These are phyloP conservation scores for Zygosaccharomyces gambellarensis DNA, from an alignment of 805 yeast species.

Conservation along the genomic window DNA sequence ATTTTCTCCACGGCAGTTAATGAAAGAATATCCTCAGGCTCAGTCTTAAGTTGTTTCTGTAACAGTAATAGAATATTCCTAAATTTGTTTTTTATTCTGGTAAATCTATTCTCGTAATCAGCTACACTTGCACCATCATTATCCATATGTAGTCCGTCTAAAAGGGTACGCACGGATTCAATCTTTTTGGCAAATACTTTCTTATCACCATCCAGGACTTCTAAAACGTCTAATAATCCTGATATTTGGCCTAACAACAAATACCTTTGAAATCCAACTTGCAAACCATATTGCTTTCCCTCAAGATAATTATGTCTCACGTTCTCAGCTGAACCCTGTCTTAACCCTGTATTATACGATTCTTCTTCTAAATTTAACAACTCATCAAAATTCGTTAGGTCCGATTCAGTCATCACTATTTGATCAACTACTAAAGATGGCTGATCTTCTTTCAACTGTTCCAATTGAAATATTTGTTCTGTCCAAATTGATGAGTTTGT, in stretches of 20 bases:
- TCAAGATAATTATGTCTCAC: slow-evolving; percentile 56
- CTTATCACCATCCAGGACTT: slow-evolving; percentile 19
- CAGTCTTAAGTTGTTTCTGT: slow-evolving; percentile 16
- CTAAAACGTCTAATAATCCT: slow-evolving; percentile 45
- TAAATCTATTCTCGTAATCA: slow-evolving; percentile 46
- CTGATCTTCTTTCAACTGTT: not conserved
- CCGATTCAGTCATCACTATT: not conserved
- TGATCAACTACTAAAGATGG: not conserved
- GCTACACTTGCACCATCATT: slow-evolving; percentile 57
- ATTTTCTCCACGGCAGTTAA: slow-evolving; percentile 36
- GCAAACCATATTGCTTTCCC: slow-evolving; percentile 82
- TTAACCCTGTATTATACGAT: slow-evolving; percentile 62
- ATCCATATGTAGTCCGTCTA: slow-evolving; percentile 33
- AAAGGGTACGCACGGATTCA: slow-evolving; percentile 22
- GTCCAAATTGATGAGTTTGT: no score
- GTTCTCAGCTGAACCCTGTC: slow-evolving; percentile 65
- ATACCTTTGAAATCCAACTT: slow-evolving; percentile 69
- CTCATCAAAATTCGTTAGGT: slow-evolving; percentile 43
- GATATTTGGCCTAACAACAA: slow-evolving; percentile 63
- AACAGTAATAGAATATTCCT: slow-evolving; percentile 44
- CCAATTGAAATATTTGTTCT: not conserved
- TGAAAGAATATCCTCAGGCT: slow-evolving; percentile 20
- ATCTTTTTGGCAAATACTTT: slow-evolving; percentile 22
- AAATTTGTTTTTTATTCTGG: slow-evolving; percentile 57
- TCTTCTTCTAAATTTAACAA: slow-evolving; percentile 53